Base-by-base conservation (phyloP, 108 stramenopile species). In the Nitzschia sp. region DNA sequence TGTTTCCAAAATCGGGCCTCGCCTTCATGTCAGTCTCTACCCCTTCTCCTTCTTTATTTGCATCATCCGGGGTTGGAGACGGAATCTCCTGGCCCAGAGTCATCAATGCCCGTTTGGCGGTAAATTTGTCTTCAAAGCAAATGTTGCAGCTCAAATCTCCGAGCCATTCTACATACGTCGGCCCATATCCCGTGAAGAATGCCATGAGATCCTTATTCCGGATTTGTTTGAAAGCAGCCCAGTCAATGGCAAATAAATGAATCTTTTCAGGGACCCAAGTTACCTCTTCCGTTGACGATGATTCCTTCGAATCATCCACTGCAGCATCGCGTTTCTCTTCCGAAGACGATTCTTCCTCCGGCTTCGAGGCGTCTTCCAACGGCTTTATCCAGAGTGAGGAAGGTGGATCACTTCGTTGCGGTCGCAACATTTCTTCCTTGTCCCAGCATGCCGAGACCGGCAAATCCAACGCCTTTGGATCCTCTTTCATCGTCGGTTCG, bases 181-280 rank as follows among this genome's bases (percentile, higher is more conserved):
- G 91, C 13, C 88, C 91, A 72, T 88, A 93, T 26, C 73, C 64
- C 17, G 31, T 41, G 50, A 85, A 82, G 45, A 69, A 69, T 3
- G 75, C 58, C 77, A 88, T 81, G 13, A 93, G 64, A 53, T 93
- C 91, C 36, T 90, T 78, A 0, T 86, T 85, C 47, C 91, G 81
- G 46, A 93, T 88, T 65, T 93, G 91, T 70, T 93, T 93, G 80
- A 93, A 93, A 16, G 88, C 85, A 4, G 85, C 81, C 86, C 86
- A 86, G 69, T 93, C 91, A 63, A 88, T 90, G 45, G 80, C 72
- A 56, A 83, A 93, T 11, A 93, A 61, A 57, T 93, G 88, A 25
- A 93, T 86, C 61, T 92, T 89, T 44, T 83, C 83, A 4, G 85
- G 81, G 2, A 76, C 29, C 60, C 71, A 76, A 44, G 71, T 63